These are phyloP conservation scores for Quercus wislizeni DNA, from an alignment of 306 rosid genomes.

Conservation along the genomic window DNA sequence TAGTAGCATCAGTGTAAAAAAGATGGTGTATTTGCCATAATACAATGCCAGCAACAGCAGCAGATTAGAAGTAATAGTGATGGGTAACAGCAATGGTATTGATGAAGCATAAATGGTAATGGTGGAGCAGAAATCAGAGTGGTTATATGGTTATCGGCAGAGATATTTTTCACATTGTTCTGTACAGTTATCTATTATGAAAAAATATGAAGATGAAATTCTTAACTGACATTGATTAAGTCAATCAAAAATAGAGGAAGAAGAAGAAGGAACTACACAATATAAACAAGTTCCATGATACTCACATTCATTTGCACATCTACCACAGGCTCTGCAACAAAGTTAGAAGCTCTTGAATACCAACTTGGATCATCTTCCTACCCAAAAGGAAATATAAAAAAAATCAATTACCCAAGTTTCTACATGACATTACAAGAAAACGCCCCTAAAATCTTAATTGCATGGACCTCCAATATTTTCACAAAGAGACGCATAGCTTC, in stretches of 20 bases:
- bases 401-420: slow-evolving; percentile 26
- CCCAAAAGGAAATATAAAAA: slow-evolving; percentile 15
- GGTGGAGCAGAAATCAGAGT: neutral
- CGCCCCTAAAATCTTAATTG: slow-evolving; percentile 6
- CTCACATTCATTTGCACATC: slow-evolving; percentile 91
- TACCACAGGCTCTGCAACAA: slow-evolving; percentile 70
- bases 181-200: neutral
- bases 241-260: neutral
- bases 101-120: neutral
- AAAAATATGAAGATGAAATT: slow-evolving; percentile 2
- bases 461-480: slow-evolving; percentile 84
- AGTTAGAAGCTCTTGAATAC: slow-evolving; percentile 88
- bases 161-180: neutral
- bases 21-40: neutral
- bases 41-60: neutral
- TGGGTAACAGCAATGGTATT: neutral
- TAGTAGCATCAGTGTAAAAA: neutral
- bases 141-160: neutral
- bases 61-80: neutral
- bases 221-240: neutral
- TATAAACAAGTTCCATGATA: slow-evolving; percentile 14
- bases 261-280: slow-evolving; percentile 2
- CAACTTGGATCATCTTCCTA: slow-evolving; percentile 98
- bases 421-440: slow-evolving; percentile 9
- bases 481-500: slow-evolving; percentile 99